Evolutionary conservation across 2,329 filamentous ascomycete genomes (phyloP).

Genomic region (Aspergillus costaricaensis): DNA sequence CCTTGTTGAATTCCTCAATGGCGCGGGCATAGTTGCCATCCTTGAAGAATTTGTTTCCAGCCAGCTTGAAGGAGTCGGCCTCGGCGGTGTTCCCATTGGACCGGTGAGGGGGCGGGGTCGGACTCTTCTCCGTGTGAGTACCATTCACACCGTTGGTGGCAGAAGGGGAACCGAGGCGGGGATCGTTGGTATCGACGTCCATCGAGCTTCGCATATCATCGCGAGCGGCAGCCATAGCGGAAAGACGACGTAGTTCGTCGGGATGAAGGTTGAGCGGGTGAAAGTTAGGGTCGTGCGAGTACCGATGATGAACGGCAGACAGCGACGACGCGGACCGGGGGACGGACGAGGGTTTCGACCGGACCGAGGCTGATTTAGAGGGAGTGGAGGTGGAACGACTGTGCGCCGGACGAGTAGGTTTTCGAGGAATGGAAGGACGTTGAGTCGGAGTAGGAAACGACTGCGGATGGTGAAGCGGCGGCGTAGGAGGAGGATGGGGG

Average conservation of each 20-base stretch:
- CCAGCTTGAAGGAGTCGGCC: conserved; percentile 86
- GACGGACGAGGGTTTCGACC: neutral
- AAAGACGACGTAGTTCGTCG: conserved; percentile 79
- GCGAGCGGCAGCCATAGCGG: conserved; percentile 55
- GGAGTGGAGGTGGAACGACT: conserved; percentile 35
- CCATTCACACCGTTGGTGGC: conserved; percentile 42
- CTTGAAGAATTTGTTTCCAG: conserved; percentile 97
- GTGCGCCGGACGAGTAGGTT: conserved; percentile 23
- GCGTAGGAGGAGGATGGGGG: conserved; percentile 5
- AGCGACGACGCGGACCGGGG: conserved; percentile 20
- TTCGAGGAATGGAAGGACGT: conserved; percentile 19
- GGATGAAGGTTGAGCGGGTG: conserved; percentile 90
- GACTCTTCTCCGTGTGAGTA: conserved; percentile 42
- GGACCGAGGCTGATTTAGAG: conserved; percentile 28
- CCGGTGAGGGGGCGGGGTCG: conserved; percentile 51
- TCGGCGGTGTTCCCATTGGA: conserved; percentile 64
- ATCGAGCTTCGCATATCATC: conserved; percentile 61
- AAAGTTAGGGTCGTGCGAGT: conserved; percentile 57
- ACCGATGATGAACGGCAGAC: conserved; percentile 27
- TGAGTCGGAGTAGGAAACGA: neutral
- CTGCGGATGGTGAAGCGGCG: conserved; percentile 13
- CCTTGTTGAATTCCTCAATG: conserved; percentile 92
- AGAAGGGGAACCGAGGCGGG: conserved; percentile 55
- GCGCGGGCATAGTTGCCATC: conserved; percentile 85
- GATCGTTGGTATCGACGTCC: conserved; percentile 71